Conservation (phyloP, 306 rosid species). For the Quercus variabilis region DNA sequence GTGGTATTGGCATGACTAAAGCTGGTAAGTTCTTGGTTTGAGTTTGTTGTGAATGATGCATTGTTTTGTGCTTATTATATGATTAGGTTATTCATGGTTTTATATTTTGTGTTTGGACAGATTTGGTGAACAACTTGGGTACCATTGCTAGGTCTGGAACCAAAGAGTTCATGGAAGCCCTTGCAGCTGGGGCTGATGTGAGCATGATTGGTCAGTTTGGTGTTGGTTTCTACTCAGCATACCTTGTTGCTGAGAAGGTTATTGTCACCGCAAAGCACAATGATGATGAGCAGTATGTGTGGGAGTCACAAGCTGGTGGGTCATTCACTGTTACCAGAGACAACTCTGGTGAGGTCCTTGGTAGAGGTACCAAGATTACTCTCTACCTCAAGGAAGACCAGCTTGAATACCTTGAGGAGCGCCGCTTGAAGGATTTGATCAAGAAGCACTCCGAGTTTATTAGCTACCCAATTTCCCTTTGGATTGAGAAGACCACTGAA, state of each 20-base stretch:
- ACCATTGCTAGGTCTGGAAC: slow-evolving; percentile 99
- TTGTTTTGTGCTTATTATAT: not conserved
- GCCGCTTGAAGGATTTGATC: slow-evolving; percentile 77
- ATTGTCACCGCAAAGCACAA: slow-evolving; percentile 85
- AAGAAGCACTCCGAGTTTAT: slow-evolving; percentile 97
- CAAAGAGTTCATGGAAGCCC: slow-evolving; percentile 95
- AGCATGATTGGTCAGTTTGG: slow-evolving; percentile 99
- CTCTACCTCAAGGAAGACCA: slow-evolving; percentile 89
- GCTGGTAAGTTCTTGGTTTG: slow-evolving; percentile 52
- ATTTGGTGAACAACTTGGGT: slow-evolving; percentile 93
- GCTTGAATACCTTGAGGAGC: slow-evolving; percentile 91
- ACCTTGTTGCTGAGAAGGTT: slow-evolving; percentile 88
- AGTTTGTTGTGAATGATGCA: not conserved
- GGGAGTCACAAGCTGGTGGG: slow-evolving; percentile 99
- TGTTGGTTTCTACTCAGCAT: slow-evolving; percentile 95
- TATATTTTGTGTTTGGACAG: slow-evolving; percentile 23
- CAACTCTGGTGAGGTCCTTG: slow-evolving; percentile 68
- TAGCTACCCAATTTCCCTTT: slow-evolving; percentile 93
- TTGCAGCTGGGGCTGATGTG: slow-evolving; percentile 98
- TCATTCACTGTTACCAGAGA: slow-evolving; percentile 92
- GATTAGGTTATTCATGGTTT: not conserved
- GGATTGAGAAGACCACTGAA: slow-evolving; percentile 90
- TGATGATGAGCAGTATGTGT: slow-evolving; percentile 90
- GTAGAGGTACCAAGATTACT: slow-evolving; percentile 83
- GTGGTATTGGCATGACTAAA: slow-evolving; percentile 96